Evolutionary conservation across 2,329 filamentous ascomycete genomes (phyloP), one percentile per base, ranked within the genome.

Genomic region (Neofusicoccum parvum): DNA sequence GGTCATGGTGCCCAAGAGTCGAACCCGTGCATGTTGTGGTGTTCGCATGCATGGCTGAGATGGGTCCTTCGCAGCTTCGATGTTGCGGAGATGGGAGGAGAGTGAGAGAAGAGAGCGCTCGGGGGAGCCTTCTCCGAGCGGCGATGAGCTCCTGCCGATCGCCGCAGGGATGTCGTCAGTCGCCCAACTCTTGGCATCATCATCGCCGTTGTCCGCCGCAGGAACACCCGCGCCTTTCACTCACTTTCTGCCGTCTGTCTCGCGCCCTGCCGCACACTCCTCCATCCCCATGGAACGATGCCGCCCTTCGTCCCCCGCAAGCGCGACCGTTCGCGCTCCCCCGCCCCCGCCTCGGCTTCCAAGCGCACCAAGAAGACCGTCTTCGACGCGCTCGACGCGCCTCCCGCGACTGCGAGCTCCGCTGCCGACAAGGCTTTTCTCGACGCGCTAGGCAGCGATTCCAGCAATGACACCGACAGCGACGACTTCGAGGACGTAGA

Each of bases 291-390:
- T 34, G 23, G 62, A 17, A 37, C 49, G 51, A 66, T 66, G 65
- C 65, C 65, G 37, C 65, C 65, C 36, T 46, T 48, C 49, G 58
- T 66, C 9, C 49, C 65, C 23, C 65, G 65, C 58, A 66, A 66
- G 41, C 65, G 65, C 41, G 53, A 62, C 14, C 65, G 65, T n/a
- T 50, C 51, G 39, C 53, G 43, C 32, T 62, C 63, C 6, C 43
- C 46, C 27, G 39, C 49, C 11, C 15, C 65, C 20, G 48, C 49
- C 1, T 34, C 39, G 6, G 15, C 46, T 41, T 53, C 64, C 36
- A 66, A 63, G 36, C 65, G 65, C 58, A 6, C 49, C 50, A 63
- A 62, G 51, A 37, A 49, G 56, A 45, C 36, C 12, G 39, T 63
- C 48, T 63, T 62, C 14, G 65, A 63, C 48, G 54, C 58, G 20